Base-by-base conservation (phyloP, 495 filamentous ascomycete genomes). In the Podospora bellae-mahoneyi region DNA sequence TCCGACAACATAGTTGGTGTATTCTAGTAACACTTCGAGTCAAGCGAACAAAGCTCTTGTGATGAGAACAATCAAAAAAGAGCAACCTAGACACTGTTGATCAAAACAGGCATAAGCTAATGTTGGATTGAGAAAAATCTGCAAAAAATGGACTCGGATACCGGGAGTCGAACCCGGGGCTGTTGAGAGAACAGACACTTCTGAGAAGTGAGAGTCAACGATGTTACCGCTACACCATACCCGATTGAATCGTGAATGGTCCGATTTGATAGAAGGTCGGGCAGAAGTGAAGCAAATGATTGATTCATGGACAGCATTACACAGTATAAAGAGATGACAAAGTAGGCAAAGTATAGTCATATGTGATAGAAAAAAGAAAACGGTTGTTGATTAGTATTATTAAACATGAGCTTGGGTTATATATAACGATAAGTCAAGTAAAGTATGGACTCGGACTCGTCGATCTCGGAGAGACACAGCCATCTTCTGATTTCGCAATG, bases 211-310 rank as follows among this genome's bases (percentile, higher is more conserved):
- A 61, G 59, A 61, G 59, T 61, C 59, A 61, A 61, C 59, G 59
- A 61, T 61, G 59, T 61, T 61, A 61, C 59, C 59, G 59, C 59
- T 61, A 61, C 59, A 61, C 59, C 59, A 61, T 61, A 61, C 59
- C 59, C 59, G 59, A 61, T 61, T 61, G n/a, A 61, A 34, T 61
- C 59, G 59, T 61, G 59, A 28, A 30, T 61, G 59, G 59, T 61
- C 59, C 59, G 59, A 61, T 61, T 61, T 61, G 59, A 28, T 61
- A 26, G 4, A 20, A 3, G 0, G 18, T 20, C 3, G 56, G 20
- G 15, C 56, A 19, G 23, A 1, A 3, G 19, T 27, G 18, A 19
- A 4, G 56, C 20, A 23, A 23, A 23, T 23, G 23, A 23, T 23
- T 0, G 23, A 26, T 26, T 20, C 9, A 58, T 6, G 19, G 56